A percentile compares a stretch with the other conserved stretches of the same genome.
Evolutionary conservation across 2,329 filamentous ascomycete genomes (phyloP).

Genomic region (Aspergillus fructus): DNA sequence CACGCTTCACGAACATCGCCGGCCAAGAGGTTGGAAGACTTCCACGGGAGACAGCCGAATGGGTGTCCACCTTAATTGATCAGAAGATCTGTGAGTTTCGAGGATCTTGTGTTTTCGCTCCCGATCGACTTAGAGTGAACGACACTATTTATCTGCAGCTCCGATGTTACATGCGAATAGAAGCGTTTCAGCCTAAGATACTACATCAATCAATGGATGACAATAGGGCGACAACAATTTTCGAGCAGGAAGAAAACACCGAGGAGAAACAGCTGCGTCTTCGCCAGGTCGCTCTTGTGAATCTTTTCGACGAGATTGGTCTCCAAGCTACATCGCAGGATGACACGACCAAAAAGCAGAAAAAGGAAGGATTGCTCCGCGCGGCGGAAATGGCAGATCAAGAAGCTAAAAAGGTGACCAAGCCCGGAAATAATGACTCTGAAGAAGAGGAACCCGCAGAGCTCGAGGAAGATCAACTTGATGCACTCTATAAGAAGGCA

Average conservation of each 20-base stretch:
- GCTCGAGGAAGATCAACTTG: conserved; percentile 91
- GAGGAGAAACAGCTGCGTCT: conserved; percentile 83
- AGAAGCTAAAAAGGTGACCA: conserved; percentile 54
- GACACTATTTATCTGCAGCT: conserved; percentile 94
- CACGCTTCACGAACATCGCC: conserved; percentile 78
- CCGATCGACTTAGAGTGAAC: conserved; percentile 80
- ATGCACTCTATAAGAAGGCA: conserved; percentile 90
- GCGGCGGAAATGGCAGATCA: conserved; percentile 88
- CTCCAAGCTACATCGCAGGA: conserved; percentile 74
- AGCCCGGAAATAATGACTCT: conserved; percentile 46
- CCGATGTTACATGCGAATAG: conserved; percentile 70
- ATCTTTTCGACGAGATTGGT: conserved; percentile 84
- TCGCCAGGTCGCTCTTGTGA: conserved; percentile 83
- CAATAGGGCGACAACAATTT: conserved; percentile 72
- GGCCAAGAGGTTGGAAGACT: conserved; percentile 85
- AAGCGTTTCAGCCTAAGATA: conserved; percentile 67
- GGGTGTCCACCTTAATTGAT: conserved; percentile 90
- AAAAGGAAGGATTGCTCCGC: conserved; percentile 77
- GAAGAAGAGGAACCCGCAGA: conserved; percentile 84
- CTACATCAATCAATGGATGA: conserved; percentile 56
- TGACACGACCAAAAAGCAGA: conserved; percentile 71
- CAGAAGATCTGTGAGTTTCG: conserved; percentile 86
- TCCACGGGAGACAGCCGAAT: conserved; percentile 81
- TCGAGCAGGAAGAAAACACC: conserved; percentile 78
- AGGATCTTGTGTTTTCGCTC: conserved; percentile 83